Base-by-base conservation (phyloP, 805 yeast genomes). In the Grigorovia transvaalensis region DNA sequence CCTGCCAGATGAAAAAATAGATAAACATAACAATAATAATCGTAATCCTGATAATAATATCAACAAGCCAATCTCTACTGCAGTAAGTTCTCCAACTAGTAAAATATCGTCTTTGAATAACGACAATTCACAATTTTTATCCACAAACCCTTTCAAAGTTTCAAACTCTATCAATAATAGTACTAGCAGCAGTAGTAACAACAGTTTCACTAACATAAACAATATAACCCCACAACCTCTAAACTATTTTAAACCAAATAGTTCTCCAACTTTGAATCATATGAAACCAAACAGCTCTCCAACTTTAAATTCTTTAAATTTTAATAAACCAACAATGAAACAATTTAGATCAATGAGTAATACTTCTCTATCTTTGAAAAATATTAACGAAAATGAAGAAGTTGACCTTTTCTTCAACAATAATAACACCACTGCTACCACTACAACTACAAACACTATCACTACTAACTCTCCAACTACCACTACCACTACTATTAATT, bases 341-440 rank as follows among this genome's bases (percentile, higher is more conserved):
- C 44, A 44, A 47, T 42, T 19, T 4, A 57, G 53, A 29, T 59
- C 56, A 47, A 27, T 54, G 42, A 66, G 64, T 51, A 65, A 59
- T 46, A 53, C 56, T 1, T 69, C 74, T 1, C 15, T 33, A 13
- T 33, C 38, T 11, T 54, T 69, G 33, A 63, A 62, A 49, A 65
- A 67, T 45, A 71, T 70, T 17, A 59, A 61, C 18, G 73, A 70
- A 54, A 68, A 70, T 53, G 67, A 60, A 46, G 63, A 59, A 51
- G 55, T 61, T 1, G 56, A 52, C 33, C 60, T 61, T 48, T 56
- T 55, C 47, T 51, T 51, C 41, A 50, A 44, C 11, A 50, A 48
- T 11, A 44, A 47, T 38, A 43, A 17, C 15, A 18, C 44, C 1
- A 38, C 38, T 5, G 23, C 44, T 7, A 29, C 45, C 15, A 27